Percentiles rank a stretch among this genome's conserved stretches.
Conservation (phyloP, 129 eudicot genomes). For the Dittrichia graveolens region DNA sequence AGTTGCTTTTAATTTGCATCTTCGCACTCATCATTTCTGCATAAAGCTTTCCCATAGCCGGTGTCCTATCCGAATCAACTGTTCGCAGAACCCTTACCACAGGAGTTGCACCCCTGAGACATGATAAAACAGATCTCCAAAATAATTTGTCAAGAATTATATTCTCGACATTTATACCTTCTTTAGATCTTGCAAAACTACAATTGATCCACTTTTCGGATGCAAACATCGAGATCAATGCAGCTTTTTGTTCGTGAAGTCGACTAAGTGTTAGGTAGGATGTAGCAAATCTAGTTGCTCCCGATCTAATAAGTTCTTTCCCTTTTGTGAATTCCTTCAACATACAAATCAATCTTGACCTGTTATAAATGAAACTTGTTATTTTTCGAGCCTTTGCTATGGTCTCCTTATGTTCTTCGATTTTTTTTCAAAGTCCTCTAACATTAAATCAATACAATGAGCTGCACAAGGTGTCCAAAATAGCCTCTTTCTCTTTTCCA, state of each 20-base stretch:
- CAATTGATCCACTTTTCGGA: conserved; percentile 6
- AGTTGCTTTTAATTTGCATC: too few relatives aligned
- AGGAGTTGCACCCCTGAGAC: too few relatives aligned
- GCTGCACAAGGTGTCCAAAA: conserved; percentile 34
- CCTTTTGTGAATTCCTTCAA: neutral
- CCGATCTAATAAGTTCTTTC: conserved; percentile 16
- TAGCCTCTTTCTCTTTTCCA: conserved; percentile 12
- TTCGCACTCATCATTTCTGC: too few relatives aligned
- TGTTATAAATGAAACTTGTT: conserved; percentile 2
- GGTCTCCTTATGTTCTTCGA: neutral
- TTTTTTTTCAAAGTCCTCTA: conserved; percentile 24
- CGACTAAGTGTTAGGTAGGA: conserved; percentile 23
- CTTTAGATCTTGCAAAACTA: conserved; percentile 11
- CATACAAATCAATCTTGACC: neutral
- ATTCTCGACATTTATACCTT: neutral
- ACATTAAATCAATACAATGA: conserved; percentile 32
- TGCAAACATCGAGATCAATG: conserved; percentile 22
- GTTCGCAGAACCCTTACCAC: too few relatives aligned
- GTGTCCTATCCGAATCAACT: too few relatives aligned
- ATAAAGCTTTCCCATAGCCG: too few relatives aligned
- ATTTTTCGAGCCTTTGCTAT: neutral
- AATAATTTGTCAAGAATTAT: too few relatives aligned
- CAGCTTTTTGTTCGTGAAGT: neutral
- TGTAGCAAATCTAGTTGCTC: conserved; percentile 32
- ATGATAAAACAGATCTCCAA: too few relatives aligned